Percentiles rank a stretch among this genome's conserved stretches.
Conservation (phyloP, 177 flowering plant species). For the Viscum album region DNA sequence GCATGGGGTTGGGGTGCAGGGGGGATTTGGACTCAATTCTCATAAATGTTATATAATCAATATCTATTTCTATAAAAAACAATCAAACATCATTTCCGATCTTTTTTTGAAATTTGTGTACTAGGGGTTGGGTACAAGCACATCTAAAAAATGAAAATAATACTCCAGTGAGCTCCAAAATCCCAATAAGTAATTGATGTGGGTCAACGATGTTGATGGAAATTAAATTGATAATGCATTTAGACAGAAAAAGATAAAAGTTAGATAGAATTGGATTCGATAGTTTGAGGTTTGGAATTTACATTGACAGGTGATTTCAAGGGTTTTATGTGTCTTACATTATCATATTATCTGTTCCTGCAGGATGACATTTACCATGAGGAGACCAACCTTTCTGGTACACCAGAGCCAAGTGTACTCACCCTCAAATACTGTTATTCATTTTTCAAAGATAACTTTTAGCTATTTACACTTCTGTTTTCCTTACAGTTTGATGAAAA, state of each 20-base stretch:
- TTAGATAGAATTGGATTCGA: slow-evolving; percentile 87
- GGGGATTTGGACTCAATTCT: too few species aligned
- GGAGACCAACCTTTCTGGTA: slow-evolving; percentile 81
- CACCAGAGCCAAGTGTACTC: too few species aligned
- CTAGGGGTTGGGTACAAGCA: slow-evolving; percentile 94
- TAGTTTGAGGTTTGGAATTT: slow-evolving; percentile 61
- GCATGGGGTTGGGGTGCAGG: too few species aligned
- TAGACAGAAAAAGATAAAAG: slow-evolving; percentile 92
- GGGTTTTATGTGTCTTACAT: too few species aligned
- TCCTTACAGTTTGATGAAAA: too few species aligned
- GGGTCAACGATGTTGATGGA: slow-evolving; percentile 73
- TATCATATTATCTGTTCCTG: not conserved
- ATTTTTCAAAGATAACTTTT: slow-evolving; percentile 89
- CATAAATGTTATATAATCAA: too few species aligned
- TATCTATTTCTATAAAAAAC: too few species aligned
- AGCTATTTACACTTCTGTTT: not conserved
- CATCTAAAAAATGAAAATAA: slow-evolving; percentile 63
- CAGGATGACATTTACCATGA: slow-evolving; percentile 59
- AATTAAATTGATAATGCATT: slow-evolving; percentile 91
- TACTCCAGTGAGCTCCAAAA: slow-evolving; percentile 49
- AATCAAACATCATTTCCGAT: too few species aligned
- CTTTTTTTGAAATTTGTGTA: not conserved
- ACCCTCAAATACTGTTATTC: slow-evolving; percentile 65
- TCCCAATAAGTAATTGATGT: slow-evolving; percentile 73
- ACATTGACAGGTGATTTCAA: too few species aligned